A percentile compares a stretch with the other conserved stretches of the same genome.
These are phyloP conservation scores for Excoecaria agallocha DNA, from an alignment of 345 rosid species.

Conservation along the genomic window DNA sequence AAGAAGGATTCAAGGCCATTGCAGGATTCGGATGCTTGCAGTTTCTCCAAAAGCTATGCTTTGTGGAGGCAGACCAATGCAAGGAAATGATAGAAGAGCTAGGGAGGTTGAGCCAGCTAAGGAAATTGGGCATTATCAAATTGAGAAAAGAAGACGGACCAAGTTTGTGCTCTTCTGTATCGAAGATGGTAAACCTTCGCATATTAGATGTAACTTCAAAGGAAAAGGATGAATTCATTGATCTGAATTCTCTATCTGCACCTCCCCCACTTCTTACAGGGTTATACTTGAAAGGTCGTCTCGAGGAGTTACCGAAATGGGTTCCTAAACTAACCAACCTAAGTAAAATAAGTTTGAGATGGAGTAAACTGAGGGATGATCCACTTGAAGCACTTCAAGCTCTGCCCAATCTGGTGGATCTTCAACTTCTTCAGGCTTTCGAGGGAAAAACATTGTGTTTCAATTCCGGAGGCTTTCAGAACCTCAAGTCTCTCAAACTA, in stretches of 20 bases:
- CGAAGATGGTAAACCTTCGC: conserved; percentile 23
- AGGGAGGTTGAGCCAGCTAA: conserved; percentile 38
- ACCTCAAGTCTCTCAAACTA: conserved; percentile 29
- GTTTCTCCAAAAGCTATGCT: conserved; percentile 40
- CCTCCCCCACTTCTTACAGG: conserved; percentile 34
- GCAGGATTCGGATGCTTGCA: conserved; percentile 27
- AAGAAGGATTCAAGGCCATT: conserved; percentile 17
- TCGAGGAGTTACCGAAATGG: conserved; percentile 31
- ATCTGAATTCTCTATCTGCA: conserved; percentile 20
- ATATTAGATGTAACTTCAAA: conserved; percentile 17
- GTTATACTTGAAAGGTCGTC: conserved; percentile 34
- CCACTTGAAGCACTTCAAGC: conserved; percentile 26
- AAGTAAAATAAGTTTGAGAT: conserved; percentile 21
- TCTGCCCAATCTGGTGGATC: conserved; percentile 35
- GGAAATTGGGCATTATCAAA: conserved; percentile 38
- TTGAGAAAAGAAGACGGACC: conserved; percentile 38
- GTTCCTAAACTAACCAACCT: conserved; percentile 24
- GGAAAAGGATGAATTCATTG: conserved; percentile 23
- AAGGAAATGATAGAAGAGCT: conserved; percentile 16
- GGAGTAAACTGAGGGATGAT: conserved; percentile 25
- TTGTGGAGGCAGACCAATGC: conserved; percentile 32
- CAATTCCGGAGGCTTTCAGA: conserved; percentile 28
- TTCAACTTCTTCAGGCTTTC: conserved; percentile 31
- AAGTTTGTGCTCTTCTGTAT: conserved; percentile 31
- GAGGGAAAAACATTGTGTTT: conserved; percentile 24